These are phyloP conservation scores for Phoma sp. DNA, from an alignment of 2,329 filamentous ascomycete genomes.

Conservation along the genomic window DNA sequence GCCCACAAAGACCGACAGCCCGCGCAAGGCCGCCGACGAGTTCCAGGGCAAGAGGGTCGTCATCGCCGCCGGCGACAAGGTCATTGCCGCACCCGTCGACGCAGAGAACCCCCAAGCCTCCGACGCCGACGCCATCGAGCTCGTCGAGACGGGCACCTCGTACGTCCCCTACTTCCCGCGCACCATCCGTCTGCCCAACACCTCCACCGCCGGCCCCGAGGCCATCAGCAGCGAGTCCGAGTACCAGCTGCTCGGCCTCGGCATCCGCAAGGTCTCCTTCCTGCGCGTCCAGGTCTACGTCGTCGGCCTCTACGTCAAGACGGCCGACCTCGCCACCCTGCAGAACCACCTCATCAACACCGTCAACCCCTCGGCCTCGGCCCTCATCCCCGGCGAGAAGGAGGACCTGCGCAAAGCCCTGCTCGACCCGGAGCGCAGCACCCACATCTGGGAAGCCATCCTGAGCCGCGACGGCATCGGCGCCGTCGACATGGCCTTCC, in stretches of 20 bases:
- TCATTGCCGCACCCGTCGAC: constrained; percentile 52
- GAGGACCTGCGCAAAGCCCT: constrained; percentile 72
- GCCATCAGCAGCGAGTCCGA: constrained; percentile 54
- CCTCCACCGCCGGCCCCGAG: constrained; percentile 41
- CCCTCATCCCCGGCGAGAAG: constrained; percentile 82
- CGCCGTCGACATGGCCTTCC: constrained; percentile 75
- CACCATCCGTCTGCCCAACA: constrained; percentile 67
- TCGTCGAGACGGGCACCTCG: constrained; percentile 81
- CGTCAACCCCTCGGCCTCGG: constrained; percentile 79
- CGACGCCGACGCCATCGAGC: constrained; percentile 66
- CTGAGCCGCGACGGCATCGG: constrained; percentile 60
- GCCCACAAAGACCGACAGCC: constrained; percentile 39
- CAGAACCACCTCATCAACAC: constrained; percentile 78
- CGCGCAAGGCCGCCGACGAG: constrained; percentile 41
- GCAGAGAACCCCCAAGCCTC: constrained; percentile 39
- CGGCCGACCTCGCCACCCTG: constrained; percentile 78
- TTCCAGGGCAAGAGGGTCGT: constrained; percentile 64
- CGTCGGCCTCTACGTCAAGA: constrained; percentile 89
- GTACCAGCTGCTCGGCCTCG: constrained; percentile 87
- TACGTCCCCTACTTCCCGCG: constrained; percentile 82
- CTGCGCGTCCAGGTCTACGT: constrained; percentile 92
- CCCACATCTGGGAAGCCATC: constrained; percentile 76
- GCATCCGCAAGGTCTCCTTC: constrained; percentile 89
- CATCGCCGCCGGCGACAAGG: constrained; percentile 68
- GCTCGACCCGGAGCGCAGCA: constrained; percentile 71